phyloP scores from a whole-genome alignment of 306 rosid genomes.

The Amphicarpaea edgeworthii region DNA sequence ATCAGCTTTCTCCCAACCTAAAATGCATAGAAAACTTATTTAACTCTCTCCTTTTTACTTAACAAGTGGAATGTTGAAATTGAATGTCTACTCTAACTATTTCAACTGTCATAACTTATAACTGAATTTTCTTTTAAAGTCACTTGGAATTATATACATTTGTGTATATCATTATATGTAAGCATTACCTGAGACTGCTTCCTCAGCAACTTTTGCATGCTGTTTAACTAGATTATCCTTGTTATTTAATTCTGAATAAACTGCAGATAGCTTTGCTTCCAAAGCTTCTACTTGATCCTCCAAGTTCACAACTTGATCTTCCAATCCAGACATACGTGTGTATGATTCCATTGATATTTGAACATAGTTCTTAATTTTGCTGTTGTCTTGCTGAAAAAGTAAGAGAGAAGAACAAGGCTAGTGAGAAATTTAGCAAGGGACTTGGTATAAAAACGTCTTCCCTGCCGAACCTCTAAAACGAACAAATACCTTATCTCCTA shows the following conservation, averaged over 20 bases:
- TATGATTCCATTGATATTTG: constrained; percentile 92
- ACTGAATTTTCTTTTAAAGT: neutral
- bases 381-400: constrained; percentile 57
- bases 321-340: constrained; percentile 69
- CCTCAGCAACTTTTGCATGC: constrained; percentile 97
- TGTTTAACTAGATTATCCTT: constrained; percentile 82
- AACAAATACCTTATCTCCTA: constrained; percentile 63
- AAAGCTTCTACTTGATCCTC: constrained; percentile 74
- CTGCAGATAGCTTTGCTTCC: constrained; percentile 68
- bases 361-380: constrained; percentile 73
- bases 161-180: constrained; percentile 7
- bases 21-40: constrained; percentile 26
- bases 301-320: constrained; percentile 69
- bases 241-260: constrained; percentile 69
- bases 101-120: constrained; percentile 9
- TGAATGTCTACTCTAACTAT: neutral
- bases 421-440: constrained; percentile 25
- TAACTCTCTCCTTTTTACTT: neutral
- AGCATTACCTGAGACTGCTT: constrained; percentile 86
- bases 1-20: constrained; percentile 99
- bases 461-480: neutral
- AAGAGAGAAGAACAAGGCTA: constrained; percentile 29
- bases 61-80: neutral
- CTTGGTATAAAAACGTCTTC: neutral
- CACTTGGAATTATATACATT: neutral